A percentile compares a stretch with the other conserved stretches of the same genome.
These are phyloP conservation scores for Aspergillus biplanus DNA, from an alignment of 495 filamentous ascomycete genomes.

Conservation along the genomic window DNA sequence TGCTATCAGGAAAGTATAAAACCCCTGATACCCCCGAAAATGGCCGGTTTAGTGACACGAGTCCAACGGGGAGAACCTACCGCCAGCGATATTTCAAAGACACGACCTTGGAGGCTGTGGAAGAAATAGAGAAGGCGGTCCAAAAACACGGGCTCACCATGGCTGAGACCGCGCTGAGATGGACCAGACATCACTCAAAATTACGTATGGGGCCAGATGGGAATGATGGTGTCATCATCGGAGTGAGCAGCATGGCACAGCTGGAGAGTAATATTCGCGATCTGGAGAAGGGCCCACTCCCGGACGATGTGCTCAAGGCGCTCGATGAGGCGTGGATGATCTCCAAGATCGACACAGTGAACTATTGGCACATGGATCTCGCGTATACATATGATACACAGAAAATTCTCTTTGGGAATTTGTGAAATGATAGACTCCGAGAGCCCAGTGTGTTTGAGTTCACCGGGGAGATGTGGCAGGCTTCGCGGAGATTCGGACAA, in stretches of 20 bases:
- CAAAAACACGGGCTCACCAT: conserved; percentile 75
- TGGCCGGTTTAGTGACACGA: conserved; percentile 69
- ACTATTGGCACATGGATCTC: conserved; percentile 78
- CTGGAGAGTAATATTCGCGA: conserved; percentile 74
- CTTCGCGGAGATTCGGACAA: too few species aligned
- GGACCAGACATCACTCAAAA: conserved; percentile 77
- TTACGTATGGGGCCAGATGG: conserved; percentile 67
- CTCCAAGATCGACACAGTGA: conserved; percentile 62
- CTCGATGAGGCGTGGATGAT: conserved; percentile 75
- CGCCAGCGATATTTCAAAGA: conserved; percentile 82
- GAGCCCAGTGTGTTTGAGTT: too few species aligned
- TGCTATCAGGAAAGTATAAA: conserved; percentile 87
- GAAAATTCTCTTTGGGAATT: conserved; percentile 58
- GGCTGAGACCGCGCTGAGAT: conserved; percentile 80
- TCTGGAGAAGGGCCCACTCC: conserved; percentile 85
- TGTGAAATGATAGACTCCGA: not conserved
- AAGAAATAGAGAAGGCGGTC: conserved; percentile 70
- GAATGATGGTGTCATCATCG: conserved; percentile 78
- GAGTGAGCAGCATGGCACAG: conserved; percentile 73
- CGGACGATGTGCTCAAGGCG: conserved; percentile 76
- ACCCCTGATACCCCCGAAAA: conserved; percentile 63
- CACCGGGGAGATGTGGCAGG: too few species aligned
- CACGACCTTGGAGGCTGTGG: conserved; percentile 73
- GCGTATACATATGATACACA: conserved; percentile 75
- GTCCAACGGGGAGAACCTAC: conserved; percentile 61